phyloP scores from a whole-genome alignment of 2,329 filamentous ascomycete species.

The Microdochium paspali region DNA sequence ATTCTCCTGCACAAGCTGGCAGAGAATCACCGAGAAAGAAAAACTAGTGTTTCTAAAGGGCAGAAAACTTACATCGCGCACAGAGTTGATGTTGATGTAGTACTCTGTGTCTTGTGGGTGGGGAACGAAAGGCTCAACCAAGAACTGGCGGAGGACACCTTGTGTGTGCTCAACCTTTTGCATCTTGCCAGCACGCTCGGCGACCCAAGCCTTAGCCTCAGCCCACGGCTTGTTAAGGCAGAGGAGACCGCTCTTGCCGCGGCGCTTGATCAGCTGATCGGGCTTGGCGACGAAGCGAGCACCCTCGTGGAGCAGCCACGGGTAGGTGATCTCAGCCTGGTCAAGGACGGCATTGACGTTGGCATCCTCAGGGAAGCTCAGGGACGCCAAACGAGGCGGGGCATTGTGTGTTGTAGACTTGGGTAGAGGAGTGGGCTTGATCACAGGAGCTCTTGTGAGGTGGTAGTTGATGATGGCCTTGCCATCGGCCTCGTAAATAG shows the following conservation, averaged over 20 bases:
- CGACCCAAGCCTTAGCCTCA: slow-evolving; percentile 90
- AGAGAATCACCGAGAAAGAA: no score
- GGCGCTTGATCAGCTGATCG: slow-evolving; percentile 98
- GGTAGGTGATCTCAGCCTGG: slow-evolving; percentile 93
- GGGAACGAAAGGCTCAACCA: slow-evolving; percentile 97
- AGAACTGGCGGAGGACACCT: slow-evolving; percentile 85
- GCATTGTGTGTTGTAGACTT: slow-evolving; percentile 81
- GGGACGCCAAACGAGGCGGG: slow-evolving; percentile 78
- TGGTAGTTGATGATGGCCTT: slow-evolving; percentile 99
- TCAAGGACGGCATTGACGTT: slow-evolving; percentile 77
- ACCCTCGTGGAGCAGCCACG: slow-evolving; percentile 77
- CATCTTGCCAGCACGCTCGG: slow-evolving; percentile 80
- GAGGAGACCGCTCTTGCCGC: slow-evolving; percentile 96
- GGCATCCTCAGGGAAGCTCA: slow-evolving; percentile 87
- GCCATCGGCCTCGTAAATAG: slow-evolving; percentile 97
- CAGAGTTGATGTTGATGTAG: slow-evolving; percentile 99
- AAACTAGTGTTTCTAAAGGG: no score
- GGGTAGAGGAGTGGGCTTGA: slow-evolving; percentile 95
- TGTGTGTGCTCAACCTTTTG: slow-evolving; percentile 89
- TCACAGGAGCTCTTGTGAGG: slow-evolving; percentile 91
- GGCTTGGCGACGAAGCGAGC: slow-evolving; percentile 98
- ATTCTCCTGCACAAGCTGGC: no score
- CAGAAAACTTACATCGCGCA: slow-evolving; percentile 95
- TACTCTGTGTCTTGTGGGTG: slow-evolving; percentile 95
- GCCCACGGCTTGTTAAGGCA: slow-evolving; percentile 96